These are phyloP conservation scores for Suhomyces sp. DNA, from an alignment of 805 yeast species.

Conservation along the genomic window DNA sequence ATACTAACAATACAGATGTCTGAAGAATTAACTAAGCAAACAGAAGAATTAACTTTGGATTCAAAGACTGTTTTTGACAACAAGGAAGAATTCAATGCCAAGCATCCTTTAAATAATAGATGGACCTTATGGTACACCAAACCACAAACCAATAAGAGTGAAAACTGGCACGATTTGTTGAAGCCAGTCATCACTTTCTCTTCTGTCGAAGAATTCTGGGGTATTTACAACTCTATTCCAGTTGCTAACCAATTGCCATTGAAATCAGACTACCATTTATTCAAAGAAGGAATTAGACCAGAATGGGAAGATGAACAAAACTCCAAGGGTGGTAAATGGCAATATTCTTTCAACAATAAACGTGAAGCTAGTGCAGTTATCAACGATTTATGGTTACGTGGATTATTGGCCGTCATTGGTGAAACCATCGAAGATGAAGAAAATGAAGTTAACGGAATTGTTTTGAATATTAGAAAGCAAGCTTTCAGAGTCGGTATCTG, in stretches of 20 bases:
- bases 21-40: constrained; percentile 44
- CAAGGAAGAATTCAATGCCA: constrained; percentile 65
- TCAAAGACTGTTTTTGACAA: constrained; percentile 55
- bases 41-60: constrained; percentile 45
- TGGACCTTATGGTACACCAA: constrained; percentile 99
- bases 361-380: constrained; percentile 58
- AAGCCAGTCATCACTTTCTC: constrained; percentile 90
- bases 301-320: constrained; percentile 97
- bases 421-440: constrained; percentile 86
- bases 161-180: constrained; percentile 88
- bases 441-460: constrained; percentile 91
- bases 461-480: constrained; percentile 80
- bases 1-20: constrained; percentile 30
- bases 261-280: constrained; percentile 92
- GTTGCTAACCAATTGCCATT: constrained; percentile 86
- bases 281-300: constrained; percentile 91
- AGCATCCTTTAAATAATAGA: constrained; percentile 85
- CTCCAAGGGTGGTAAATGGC: constrained; percentile 93
- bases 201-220: constrained; percentile 99
- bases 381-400: constrained; percentile 90
- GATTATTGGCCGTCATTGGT: constrained; percentile 87
- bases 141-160: constrained; percentile 76
- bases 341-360: constrained; percentile 63
- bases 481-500: constrained; percentile 86
- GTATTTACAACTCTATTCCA: constrained; percentile 90